These are phyloP conservation scores for Cutaneotrichosporon mucoides DNA, from an alignment of 1,284 basidiomycete genomes.

Conservation along the genomic window DNA sequence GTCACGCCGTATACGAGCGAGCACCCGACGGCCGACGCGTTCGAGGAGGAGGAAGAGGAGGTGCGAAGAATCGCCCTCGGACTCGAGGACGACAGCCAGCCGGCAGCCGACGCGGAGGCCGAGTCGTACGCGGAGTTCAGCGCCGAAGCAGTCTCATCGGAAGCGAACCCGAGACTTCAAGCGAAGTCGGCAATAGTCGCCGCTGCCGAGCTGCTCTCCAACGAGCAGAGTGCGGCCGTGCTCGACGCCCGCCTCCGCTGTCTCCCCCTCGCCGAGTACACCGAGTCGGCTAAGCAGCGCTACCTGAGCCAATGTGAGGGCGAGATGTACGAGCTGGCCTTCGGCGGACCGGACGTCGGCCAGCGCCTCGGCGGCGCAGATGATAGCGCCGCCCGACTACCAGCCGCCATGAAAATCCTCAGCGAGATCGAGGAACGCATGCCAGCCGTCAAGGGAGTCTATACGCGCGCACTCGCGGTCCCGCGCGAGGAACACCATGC, in stretches of 20 bases:
- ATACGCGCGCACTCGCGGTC: slow-evolving; percentile 30
- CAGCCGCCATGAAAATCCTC: slow-evolving; percentile 7
- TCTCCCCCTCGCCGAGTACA: slow-evolving; percentile 24
- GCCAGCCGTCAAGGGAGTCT: slow-evolving; percentile 22
- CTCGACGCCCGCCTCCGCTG: slow-evolving; percentile 30
- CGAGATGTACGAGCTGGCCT: slow-evolving; percentile 22
- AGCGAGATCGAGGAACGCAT: slow-evolving; percentile 19
- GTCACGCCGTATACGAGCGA: background rate
- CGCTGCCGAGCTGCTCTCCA: background rate
- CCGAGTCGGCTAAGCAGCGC: slow-evolving; percentile 37
- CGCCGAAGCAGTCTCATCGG: background rate
- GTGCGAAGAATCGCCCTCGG: background rate
- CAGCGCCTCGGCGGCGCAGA: background rate
- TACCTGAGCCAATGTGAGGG: slow-evolving; percentile 36
- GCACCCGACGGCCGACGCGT: slow-evolving; percentile 1
- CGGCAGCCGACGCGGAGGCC: too few relatives aligned
- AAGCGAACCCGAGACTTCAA: too few relatives aligned
- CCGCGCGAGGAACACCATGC: slow-evolving; percentile 37
- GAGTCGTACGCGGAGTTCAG: too few relatives aligned
- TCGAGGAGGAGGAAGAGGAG: slow-evolving; percentile 8
- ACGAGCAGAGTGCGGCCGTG: background rate
- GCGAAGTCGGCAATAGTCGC: background rate
- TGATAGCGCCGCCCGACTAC: background rate
- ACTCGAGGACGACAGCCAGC: background rate
- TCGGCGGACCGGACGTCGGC: background rate